phyloP scores from a whole-genome alignment of 305 asterid species.

The Solanum hybrid region DNA sequence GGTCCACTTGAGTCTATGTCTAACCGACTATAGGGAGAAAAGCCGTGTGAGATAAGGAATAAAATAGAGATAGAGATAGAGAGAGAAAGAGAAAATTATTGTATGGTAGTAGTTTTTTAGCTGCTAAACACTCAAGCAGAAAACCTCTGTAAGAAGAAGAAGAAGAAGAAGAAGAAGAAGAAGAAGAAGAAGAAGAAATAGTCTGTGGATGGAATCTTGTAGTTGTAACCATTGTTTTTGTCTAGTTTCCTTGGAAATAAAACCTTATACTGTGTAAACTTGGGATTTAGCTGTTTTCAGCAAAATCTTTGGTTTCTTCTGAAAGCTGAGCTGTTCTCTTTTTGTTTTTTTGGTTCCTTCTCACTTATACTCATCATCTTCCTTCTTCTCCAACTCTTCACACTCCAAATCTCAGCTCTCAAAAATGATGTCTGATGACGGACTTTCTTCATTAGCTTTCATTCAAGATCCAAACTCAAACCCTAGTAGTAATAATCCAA shows the following conservation, averaged over 20 bases:
- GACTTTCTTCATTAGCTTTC: constrained; percentile 44
- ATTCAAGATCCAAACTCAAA: constrained; percentile 39
- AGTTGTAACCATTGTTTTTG: constrained; percentile 11
- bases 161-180: constrained; percentile 2
- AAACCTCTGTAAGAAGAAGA: constrained; percentile 6
- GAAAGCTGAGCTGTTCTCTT: constrained; percentile 14
- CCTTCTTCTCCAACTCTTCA: neutral
- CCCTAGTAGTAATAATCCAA: constrained; percentile 28
- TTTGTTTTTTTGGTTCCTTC: neutral
- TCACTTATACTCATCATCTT: neutral
- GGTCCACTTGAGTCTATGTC: constrained; percentile 79
- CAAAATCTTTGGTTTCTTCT: constrained; percentile 27
- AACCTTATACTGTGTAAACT: neutral
- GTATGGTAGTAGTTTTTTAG: constrained; percentile 20
- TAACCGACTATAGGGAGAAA: constrained; percentile 52
- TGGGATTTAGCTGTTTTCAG: constrained; percentile 39
- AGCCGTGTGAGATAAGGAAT: constrained; percentile 55
- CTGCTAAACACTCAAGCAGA: constrained; percentile 20
- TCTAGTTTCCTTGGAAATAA: constrained; percentile 14
- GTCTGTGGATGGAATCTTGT: neutral
- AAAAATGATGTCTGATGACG: constrained; percentile 75
- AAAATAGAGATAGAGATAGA: constrained; percentile 16
- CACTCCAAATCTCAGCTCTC: neutral
- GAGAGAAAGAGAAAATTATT: constrained; percentile 23
- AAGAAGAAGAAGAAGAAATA: neutral